A percentile compares a stretch with the other conserved stretches of the same genome.
phyloP scores from a whole-genome alignment of 2,329 filamentous ascomycete species.

The Neocucurbitaria cava region DNA sequence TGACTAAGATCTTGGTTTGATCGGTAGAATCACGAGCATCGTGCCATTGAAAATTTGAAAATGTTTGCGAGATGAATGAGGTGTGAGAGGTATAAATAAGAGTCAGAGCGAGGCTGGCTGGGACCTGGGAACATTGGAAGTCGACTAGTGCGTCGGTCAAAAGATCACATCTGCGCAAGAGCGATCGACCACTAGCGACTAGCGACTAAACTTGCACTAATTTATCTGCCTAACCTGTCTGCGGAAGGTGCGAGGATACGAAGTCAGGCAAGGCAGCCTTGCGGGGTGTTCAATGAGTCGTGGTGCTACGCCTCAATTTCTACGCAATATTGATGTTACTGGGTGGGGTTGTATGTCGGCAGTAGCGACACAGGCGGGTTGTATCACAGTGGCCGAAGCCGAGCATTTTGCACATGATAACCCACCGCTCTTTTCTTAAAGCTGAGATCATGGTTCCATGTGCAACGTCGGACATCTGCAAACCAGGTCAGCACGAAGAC shows the following conservation, averaged over 20 bases:
- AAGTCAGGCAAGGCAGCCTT: neutral
- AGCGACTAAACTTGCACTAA: neutral
- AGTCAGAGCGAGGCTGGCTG: slow-evolving; percentile 4
- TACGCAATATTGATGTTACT: neutral
- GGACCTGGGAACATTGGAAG: neutral
- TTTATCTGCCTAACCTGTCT: neutral
- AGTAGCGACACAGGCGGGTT: neutral
- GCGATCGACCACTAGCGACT: neutral
- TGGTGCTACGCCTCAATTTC: neutral
- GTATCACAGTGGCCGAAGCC: neutral
- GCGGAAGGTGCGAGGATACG: neutral
- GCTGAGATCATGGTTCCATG: slow-evolving; percentile 5
- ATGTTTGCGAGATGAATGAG: neutral
- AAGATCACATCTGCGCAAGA: neutral
- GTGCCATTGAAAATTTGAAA: neutral
- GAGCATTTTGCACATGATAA: neutral
- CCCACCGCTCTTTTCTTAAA: slow-evolving; percentile 8
- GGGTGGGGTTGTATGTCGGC: neutral
- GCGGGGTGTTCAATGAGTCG: neutral
- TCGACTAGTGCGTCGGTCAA: neutral
- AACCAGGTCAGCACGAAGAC: neutral
- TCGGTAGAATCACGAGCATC: neutral
- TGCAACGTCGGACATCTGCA: slow-evolving; percentile 11
- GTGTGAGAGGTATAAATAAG: neutral
- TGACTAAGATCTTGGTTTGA: neutral